Evolutionary conservation across 306 rosid genomes (phyloP), one percentile per base, ranked within the genome.

Genomic region (Pyrus pyrifolia): DNA sequence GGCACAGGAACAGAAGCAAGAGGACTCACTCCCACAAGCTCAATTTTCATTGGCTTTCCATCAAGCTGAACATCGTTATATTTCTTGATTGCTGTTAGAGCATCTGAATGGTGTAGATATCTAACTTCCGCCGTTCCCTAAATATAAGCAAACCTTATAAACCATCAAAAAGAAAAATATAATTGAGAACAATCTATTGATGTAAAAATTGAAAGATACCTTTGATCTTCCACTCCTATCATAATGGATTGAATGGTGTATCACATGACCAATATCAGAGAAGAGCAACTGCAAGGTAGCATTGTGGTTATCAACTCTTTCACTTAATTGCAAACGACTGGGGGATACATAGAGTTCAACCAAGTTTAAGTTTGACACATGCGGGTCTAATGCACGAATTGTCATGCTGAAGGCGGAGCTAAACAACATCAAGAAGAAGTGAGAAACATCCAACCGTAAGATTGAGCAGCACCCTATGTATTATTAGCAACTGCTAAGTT

Each of bases 121-220:
- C 88, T 88, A 80, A 88, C 91, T 79, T 88, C 91, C 21, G 88
- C 89, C 0, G 93, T 88, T 80, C 96, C 96, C 88, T 84, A 72
- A 80, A 81, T 40, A 79, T 25, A 79, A 71, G 38, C 46, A 75
- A 57, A 57, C 59, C 21, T 59, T 10, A 8, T 44, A 31, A 75
- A 72, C 55, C 49, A 78, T 45, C 29, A 29, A 33, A 58, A 57
- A 0, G 19, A 11, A 27, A 52, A 12, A 38, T 4, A 35, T 46
- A n/a, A 31, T 29, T 65, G 45, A 22, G 23, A 25, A 51, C 68
- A 62, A 73, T 45, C 8, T 19, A 60, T 35, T 22, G 30, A 78
- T 33, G 71, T 23, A 33, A 68, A 61, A 59, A 38, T 22, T 51
- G 65, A 71, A 65, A 38, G 5, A 30, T 69, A 84, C 85, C 88